These are phyloP conservation scores for Rhodotorula diobovata DNA, from an alignment of 768 basidiomycete species.

Conservation along the genomic window DNA sequence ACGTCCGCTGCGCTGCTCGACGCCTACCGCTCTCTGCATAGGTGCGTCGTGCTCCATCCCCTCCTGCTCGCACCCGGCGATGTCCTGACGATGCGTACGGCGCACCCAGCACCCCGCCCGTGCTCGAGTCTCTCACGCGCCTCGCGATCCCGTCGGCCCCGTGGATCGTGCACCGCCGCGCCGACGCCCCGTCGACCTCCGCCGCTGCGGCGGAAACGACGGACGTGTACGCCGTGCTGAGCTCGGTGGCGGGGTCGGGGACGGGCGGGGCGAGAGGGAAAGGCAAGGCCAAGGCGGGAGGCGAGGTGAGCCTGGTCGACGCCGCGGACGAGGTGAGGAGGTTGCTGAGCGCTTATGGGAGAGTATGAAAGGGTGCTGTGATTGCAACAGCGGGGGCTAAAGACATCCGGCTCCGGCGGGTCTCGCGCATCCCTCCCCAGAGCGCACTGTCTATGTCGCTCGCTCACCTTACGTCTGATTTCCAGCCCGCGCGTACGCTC, in stretches of 20 bases:
- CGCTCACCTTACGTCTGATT: too few relatives aligned
- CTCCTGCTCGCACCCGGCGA: not conserved
- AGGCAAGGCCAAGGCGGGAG: not conserved
- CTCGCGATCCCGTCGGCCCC: not conserved
- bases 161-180: conserved; percentile 11
- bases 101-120: not conserved
- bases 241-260: too few relatives aligned
- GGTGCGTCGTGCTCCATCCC: not conserved
- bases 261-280: not conserved
- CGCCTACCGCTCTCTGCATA: not conserved
- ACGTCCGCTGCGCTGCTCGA: not conserved
- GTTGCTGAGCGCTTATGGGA: conserved; percentile 1
- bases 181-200: not conserved
- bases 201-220: not conserved
- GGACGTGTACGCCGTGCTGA: conserved; percentile 12
- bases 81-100: not conserved
- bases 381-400: too few relatives aligned
- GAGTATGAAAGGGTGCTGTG: too few relatives aligned
- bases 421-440: too few relatives aligned
- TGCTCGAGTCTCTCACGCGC: conserved; percentile 19
- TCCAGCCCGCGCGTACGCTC: too few relatives aligned
- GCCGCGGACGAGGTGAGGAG: conserved; percentile 23
- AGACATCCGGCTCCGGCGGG: too few relatives aligned
- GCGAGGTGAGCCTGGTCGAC: conserved; percentile 15
- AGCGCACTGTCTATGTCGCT: too few relatives aligned